Percentiles rank a stretch among this genome's conserved stretches.
Evolutionary conservation across 148 eudicot species (phyloP).

Genomic region (Diospyros kaki): DNA sequence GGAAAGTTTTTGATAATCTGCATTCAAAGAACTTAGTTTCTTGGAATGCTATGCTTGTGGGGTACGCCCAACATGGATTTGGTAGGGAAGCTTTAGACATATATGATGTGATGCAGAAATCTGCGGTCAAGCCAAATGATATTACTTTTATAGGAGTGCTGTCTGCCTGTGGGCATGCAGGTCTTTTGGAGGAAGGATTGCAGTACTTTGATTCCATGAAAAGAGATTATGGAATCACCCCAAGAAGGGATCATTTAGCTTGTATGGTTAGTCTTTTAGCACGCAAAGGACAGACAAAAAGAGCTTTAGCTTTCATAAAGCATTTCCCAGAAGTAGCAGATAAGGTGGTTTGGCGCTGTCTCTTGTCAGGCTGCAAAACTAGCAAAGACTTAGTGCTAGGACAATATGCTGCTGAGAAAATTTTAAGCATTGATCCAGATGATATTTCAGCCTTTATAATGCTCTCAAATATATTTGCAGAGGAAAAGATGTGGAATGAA

Average conservation of each 20-base stretch:
- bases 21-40: slow-evolving; percentile 32
- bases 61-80: slow-evolving; percentile 42
- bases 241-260: slow-evolving; percentile 37
- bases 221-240: slow-evolving; percentile 22
- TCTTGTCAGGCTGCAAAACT: slow-evolving; percentile 37
- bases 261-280: slow-evolving; percentile 33
- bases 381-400: slow-evolving; percentile 30
- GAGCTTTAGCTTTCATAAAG: slow-evolving; percentile 30
- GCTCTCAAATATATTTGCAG: slow-evolving; percentile 43
- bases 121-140: slow-evolving; percentile 29
- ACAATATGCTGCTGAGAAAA: slow-evolving; percentile 35
- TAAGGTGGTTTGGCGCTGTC: slow-evolving; percentile 47
- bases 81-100: slow-evolving; percentile 37
- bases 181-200: slow-evolving; percentile 35
- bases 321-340: slow-evolving; percentile 18
- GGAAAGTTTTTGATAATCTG: slow-evolving; percentile 29
- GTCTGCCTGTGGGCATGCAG: slow-evolving; percentile 39
- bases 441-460: slow-evolving; percentile 35
- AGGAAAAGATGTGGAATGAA: slow-evolving; percentile 39
- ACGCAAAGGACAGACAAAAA: slow-evolving; percentile 26
- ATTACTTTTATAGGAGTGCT: slow-evolving; percentile 36
- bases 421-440: slow-evolving; percentile 37
- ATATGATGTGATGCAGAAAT: slow-evolving; percentile 27
- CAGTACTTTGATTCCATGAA: slow-evolving; percentile 31
- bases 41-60: slow-evolving; percentile 43